A percentile compares a stretch with the other conserved stretches of the same genome.
phyloP scores from a whole-genome alignment of 257 asterid genomes.

The Perilla frutescens region DNA sequence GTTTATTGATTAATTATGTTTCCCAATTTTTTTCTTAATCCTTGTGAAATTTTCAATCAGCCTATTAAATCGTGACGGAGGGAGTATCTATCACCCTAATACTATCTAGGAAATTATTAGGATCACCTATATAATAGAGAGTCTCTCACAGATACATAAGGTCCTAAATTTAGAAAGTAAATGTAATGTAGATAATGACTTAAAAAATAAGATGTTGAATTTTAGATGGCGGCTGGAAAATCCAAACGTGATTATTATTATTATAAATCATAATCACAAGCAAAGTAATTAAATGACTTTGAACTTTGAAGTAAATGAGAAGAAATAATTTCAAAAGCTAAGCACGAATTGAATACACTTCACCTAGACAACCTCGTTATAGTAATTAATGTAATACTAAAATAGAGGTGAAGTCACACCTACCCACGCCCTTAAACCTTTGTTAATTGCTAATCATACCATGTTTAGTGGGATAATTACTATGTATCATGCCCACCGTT shows the following conservation, averaged over 20 bases:
- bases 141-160: neutral
- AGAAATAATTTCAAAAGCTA: slow-evolving; percentile 9
- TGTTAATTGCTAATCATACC: slow-evolving; percentile 30
- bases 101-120: no score
- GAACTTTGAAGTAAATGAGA: slow-evolving; percentile 21
- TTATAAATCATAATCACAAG: neutral
- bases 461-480: slow-evolving; percentile 35
- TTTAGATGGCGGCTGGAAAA: slow-evolving; percentile 29
- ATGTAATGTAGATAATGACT: neutral
- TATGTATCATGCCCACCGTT: neutral
- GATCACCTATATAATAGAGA: neutral
- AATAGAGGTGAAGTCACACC: slow-evolving; percentile 31
- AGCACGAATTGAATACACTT: slow-evolving; percentile 34
- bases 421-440: slow-evolving; percentile 27
- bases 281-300: slow-evolving; percentile 5
- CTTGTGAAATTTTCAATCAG: no score
- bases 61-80: no score
- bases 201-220: neutral
- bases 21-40: no score
- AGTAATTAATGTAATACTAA: slow-evolving; percentile 12
- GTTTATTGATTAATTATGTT: no score
- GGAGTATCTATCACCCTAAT: no score
- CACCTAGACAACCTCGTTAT: slow-evolving; percentile 37
- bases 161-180: neutral
- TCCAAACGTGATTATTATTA: slow-evolving; percentile 17